phyloP scores from a whole-genome alignment of 163 green algal genomes.

The Scenedesmus sp. region DNA sequence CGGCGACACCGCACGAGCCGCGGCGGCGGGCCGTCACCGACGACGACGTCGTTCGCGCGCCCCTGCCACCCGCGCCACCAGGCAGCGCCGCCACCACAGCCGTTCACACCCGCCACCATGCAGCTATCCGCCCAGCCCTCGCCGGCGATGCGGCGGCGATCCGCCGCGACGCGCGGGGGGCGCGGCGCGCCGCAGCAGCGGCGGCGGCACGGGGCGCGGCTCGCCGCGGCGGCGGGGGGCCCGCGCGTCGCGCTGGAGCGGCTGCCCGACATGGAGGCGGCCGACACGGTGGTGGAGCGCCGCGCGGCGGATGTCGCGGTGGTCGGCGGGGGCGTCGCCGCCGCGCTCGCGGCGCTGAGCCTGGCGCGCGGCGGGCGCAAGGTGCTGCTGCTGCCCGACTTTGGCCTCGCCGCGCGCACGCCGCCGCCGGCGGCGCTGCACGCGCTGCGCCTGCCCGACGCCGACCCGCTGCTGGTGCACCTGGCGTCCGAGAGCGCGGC shows the following conservation, averaged over 20 bases:
- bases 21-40: no score
- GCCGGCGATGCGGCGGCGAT: no score
- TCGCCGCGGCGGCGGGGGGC: not conserved
- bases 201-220: not conserved
- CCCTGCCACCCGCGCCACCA: no score
- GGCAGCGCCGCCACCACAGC: no score
- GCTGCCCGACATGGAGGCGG: not conserved
- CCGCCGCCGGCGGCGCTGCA: not conserved
- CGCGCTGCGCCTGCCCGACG: slow-evolving; percentile 34
- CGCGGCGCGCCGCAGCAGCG: not conserved
- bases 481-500: slow-evolving; percentile 10
- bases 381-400: slow-evolving; percentile 41
- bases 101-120: no score
- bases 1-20: no score
- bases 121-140: no score
- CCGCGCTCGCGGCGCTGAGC: slow-evolving; percentile 4
- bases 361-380: not conserved
- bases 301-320: slow-evolving; percentile 41
- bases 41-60: no score
- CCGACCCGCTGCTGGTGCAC: slow-evolving; percentile 32
- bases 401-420: not conserved
- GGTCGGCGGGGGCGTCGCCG: not conserved
- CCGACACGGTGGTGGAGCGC: slow-evolving; percentile 29
- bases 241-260: not conserved
- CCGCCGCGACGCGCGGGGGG: no score